These are phyloP conservation scores for Suillus weaverae DNA, from an alignment of 768 basidiomycete genomes.

Conservation along the genomic window DNA sequence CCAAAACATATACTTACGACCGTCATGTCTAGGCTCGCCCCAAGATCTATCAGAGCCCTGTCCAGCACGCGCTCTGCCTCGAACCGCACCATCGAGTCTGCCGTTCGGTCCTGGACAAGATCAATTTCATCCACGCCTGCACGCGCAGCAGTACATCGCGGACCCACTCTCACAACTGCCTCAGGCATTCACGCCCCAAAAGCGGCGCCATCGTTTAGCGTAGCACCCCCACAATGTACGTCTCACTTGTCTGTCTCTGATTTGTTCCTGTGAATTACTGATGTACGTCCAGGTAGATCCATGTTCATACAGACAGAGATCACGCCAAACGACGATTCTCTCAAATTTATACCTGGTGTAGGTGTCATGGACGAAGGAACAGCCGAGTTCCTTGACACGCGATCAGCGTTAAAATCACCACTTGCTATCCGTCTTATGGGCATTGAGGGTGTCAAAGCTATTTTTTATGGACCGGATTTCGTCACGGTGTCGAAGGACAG, in stretches of 20 bases:
- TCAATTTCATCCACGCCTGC: slow-evolving; percentile 23
- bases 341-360: slow-evolving; percentile 96
- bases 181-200: slow-evolving; percentile 26
- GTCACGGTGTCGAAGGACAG: slow-evolving; percentile 93
- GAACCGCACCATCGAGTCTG: slow-evolving; percentile 11
- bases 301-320: slow-evolving; percentile 99
- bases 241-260: not conserved
- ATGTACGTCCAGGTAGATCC: slow-evolving; percentile 54
- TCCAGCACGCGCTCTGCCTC: slow-evolving; percentile 2
- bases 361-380: slow-evolving; percentile 86
- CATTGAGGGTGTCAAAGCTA: slow-evolving; percentile 82
- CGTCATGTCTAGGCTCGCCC: slow-evolving; percentile 18
- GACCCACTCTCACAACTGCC: slow-evolving; percentile 35
- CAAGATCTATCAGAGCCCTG: slow-evolving; percentile 18
- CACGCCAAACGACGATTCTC: slow-evolving; percentile 95
- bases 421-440: slow-evolving; percentile 95
- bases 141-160: slow-evolving; percentile 27
- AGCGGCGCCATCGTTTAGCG: not conserved
- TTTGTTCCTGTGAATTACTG: not conserved
- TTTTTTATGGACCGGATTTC: slow-evolving; percentile 98
- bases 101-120: slow-evolving; percentile 23
- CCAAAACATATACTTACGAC: not conserved
- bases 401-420: slow-evolving; percentile 84
- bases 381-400: slow-evolving; percentile 92
- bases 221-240: slow-evolving; percentile 38